Evolutionary conservation across 1,139 yeast species (phyloP).

Genomic region (Suhomyces anneliseae): DNA sequence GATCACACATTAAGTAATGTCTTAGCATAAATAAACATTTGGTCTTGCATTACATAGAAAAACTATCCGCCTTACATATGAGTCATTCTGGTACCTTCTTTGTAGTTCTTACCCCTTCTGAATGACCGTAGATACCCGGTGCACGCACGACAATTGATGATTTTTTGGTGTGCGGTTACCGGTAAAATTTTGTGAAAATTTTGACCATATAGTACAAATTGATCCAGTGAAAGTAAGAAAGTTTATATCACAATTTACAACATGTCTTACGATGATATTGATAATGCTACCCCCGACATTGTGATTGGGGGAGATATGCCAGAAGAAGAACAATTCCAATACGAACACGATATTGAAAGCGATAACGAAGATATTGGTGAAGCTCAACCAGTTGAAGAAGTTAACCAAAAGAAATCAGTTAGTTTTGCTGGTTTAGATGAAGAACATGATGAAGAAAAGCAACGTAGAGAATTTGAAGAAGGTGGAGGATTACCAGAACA

Average conservation of each 20-base stretch:
- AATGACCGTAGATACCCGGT: neutral
- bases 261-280: slow-evolving; percentile 67
- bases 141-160: neutral
- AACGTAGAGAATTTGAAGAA: slow-evolving; percentile 86
- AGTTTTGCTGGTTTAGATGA: slow-evolving; percentile 73
- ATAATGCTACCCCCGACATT: slow-evolving; percentile 81
- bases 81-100: neutral
- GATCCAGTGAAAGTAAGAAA: slow-evolving; percentile 3
- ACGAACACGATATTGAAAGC: slow-evolving; percentile 48
- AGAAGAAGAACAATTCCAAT: slow-evolving; percentile 44
- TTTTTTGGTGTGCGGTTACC: slow-evolving; percentile 5
- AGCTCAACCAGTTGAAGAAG: slow-evolving; percentile 27
- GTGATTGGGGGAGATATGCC: slow-evolving; percentile 71
- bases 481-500: slow-evolving; percentile 99
- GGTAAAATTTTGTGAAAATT: slow-evolving; percentile 18
- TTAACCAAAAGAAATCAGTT: slow-evolving; percentile 68
- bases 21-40: too few relatives aligned
- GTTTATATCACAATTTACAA: slow-evolving; percentile 5
- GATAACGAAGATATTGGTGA: slow-evolving; percentile 47
- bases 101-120: neutral
- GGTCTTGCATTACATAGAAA: too few relatives aligned
- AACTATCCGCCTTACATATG: neutral
- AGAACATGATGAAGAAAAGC: slow-evolving; percentile 62
- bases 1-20: too few relatives aligned
- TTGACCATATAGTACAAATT: slow-evolving; percentile 10